These are phyloP conservation scores for Fusarium sp. DNA, from an alignment of 2,329 filamentous ascomycete species.

Conservation along the genomic window DNA sequence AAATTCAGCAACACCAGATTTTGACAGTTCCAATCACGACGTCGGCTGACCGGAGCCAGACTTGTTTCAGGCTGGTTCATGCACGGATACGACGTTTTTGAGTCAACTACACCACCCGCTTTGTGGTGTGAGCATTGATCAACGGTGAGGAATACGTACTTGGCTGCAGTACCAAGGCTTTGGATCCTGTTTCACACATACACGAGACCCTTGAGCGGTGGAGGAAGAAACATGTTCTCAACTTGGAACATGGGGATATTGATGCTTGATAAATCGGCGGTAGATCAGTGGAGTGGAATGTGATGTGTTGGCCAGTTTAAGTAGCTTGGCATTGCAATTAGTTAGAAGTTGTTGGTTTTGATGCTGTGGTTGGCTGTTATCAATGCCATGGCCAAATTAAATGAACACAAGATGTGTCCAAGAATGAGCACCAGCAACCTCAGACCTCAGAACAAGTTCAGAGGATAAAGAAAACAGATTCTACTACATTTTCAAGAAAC, in stretches of 20 bases:
- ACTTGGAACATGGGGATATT: background rate
- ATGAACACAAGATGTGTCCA: slow-evolving; percentile 1
- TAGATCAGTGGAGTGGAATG: slow-evolving; percentile 16
- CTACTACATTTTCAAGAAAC: background rate
- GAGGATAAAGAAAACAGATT: background rate
- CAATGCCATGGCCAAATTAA: background rate
- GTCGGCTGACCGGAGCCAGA: background rate
- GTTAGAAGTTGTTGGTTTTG: background rate
- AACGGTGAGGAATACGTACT: background rate
- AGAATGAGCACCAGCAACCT: background rate
- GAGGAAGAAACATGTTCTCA: background rate
- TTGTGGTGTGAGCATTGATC: slow-evolving; percentile 13
- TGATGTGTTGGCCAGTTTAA: slow-evolving; percentile 3
- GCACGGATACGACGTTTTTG: slow-evolving; percentile 7
- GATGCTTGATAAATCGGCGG: background rate
- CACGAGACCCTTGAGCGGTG: background rate
- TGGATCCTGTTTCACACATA: slow-evolving; percentile 3
- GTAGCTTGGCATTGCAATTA: background rate
- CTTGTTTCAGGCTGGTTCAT: slow-evolving; percentile 20
- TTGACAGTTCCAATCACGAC: background rate
- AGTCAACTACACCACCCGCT: background rate
- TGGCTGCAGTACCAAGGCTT: slow-evolving; percentile 17
- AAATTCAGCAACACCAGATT: background rate
- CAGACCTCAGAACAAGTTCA: background rate
- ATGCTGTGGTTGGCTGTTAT: background rate